Evolutionary conservation across 2,329 filamentous ascomycete species (phyloP).

Genomic region (Fusarium bulbicola): DNA sequence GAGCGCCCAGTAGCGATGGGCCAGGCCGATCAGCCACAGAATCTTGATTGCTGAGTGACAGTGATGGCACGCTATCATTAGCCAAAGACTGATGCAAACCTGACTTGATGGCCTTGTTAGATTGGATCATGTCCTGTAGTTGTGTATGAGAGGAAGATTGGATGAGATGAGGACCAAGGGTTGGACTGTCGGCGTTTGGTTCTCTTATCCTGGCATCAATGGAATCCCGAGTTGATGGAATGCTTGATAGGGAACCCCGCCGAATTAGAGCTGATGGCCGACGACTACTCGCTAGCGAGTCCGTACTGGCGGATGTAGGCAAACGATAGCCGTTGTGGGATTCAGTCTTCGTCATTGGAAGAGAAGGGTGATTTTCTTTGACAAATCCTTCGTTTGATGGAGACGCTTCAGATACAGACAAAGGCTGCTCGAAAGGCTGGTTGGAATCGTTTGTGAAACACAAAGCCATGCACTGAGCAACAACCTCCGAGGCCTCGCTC

Average conservation of each 20-base stretch:
- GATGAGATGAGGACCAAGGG: constrained; percentile 61
- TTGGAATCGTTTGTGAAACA: constrained; percentile 51
- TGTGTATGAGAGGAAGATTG: constrained; percentile 63
- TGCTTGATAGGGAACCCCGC: constrained; percentile 60
- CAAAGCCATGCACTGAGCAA: constrained; percentile 81
- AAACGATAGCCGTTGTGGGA: constrained; percentile 60
- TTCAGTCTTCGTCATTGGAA: constrained; percentile 50
- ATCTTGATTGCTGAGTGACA: constrained; percentile 61
- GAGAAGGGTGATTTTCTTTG: constrained; percentile 47
- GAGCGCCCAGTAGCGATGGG: constrained; percentile 42
- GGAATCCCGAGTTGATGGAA: constrained; percentile 57
- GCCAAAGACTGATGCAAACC: constrained; percentile 63
- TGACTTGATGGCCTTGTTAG: constrained; percentile 67
- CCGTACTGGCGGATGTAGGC: constrained; percentile 60
- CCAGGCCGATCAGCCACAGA: constrained; percentile 52
- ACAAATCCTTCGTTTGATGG: constrained; percentile 44
- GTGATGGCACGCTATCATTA: constrained; percentile 67
- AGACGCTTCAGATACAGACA: constrained; percentile 32
- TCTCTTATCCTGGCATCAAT: constrained; percentile 47
- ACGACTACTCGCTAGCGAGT: constrained; percentile 52
- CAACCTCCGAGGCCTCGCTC: constrained; percentile 80
- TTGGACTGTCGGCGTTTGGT: constrained; percentile 67
- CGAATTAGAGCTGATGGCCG: constrained; percentile 51
- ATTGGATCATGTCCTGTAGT: constrained; percentile 68
- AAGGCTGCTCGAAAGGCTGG: constrained; percentile 36